Conservation (phyloP, 2,329 filamentous ascomycete genomes). For the Neophaeococcomyces aloes region DNA sequence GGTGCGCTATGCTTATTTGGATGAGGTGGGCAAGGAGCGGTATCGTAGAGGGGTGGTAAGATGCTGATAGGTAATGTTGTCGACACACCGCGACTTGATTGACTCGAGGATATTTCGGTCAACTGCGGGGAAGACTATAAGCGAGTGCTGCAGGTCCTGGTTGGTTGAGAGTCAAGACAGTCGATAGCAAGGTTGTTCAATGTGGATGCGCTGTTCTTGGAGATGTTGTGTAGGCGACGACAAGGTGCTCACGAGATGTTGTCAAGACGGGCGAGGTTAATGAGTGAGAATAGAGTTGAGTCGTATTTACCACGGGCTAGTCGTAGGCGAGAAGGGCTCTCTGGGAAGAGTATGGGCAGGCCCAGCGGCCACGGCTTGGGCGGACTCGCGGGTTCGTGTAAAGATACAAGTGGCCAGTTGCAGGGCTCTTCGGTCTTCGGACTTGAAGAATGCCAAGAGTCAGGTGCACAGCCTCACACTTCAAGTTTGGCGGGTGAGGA, state of each 20-base stretch:
- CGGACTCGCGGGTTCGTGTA: too few relatives aligned
- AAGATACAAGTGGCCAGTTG: too few relatives aligned
- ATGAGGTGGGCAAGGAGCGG: background rate
- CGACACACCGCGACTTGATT: constrained; percentile 3
- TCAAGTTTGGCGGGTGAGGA: too few relatives aligned
- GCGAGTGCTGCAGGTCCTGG: constrained; percentile 1
- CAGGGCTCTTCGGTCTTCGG: too few relatives aligned
- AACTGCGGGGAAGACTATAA: constrained; percentile 5
- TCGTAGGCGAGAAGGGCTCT: background rate
- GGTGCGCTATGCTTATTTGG: constrained; percentile 2
- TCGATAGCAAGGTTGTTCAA: background rate
- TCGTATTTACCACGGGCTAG: background rate
- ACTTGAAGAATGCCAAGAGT: too few relatives aligned
- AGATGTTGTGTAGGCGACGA: background rate
- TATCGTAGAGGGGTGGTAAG: background rate
- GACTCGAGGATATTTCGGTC: constrained; percentile 3
- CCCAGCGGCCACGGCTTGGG: too few relatives aligned
- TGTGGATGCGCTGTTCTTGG: background rate
- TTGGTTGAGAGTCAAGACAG: background rate
- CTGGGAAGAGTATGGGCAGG: background rate
- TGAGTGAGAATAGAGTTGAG: background rate
- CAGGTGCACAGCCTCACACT: too few relatives aligned
- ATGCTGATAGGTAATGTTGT: constrained; percentile 1
- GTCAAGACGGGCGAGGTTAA: background rate
- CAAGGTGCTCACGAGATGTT: background rate